Percentiles rank a stretch among this genome's conserved stretches.
Conservation (phyloP, 2,329 filamentous ascomycete species). For the Anthostomella pinea region DNA sequence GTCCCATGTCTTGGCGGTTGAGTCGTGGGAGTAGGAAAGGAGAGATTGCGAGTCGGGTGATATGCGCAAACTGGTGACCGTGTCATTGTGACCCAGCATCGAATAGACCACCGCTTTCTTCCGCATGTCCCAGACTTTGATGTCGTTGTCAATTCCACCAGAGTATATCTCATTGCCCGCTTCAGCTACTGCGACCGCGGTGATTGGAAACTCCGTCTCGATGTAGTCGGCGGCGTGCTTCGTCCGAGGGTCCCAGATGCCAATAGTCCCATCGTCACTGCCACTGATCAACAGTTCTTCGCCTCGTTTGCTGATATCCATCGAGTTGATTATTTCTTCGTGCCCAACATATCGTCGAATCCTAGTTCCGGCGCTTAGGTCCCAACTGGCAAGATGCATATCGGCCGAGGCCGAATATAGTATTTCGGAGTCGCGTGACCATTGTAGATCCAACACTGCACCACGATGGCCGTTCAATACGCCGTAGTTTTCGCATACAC, state of each 20-base stretch:
- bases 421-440: conserved; percentile 91
- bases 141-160: conserved; percentile 94
- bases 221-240: conserved; percentile 88
- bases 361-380: conserved; percentile 84
- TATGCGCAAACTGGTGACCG: conserved; percentile 83
- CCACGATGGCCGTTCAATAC: conserved; percentile 84
- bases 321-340: conserved; percentile 89
- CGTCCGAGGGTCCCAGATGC: conserved; percentile 91
- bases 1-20: conserved; percentile 93
- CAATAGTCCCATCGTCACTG: conserved; percentile 90
- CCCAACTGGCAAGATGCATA: conserved; percentile 91
- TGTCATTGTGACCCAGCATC: conserved; percentile 87
- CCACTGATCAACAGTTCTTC: conserved; percentile 88
- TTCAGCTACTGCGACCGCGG: conserved; percentile 85
- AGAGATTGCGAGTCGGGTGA: conserved; percentile 90
- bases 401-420: conserved; percentile 93
- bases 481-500: conserved; percentile 92
- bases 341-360: conserved; percentile 92
- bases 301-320: conserved; percentile 85
- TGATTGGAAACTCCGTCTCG: conserved; percentile 88
- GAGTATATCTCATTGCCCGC: conserved; percentile 94
- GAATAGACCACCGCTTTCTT: conserved; percentile 88
- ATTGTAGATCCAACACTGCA: conserved; percentile 87
- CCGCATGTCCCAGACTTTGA: conserved; percentile 94
- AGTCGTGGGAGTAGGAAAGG: conserved; percentile 90